These are phyloP conservation scores for Rubroshorea leprosula DNA, from an alignment of 345 rosid genomes.

Conservation along the genomic window DNA sequence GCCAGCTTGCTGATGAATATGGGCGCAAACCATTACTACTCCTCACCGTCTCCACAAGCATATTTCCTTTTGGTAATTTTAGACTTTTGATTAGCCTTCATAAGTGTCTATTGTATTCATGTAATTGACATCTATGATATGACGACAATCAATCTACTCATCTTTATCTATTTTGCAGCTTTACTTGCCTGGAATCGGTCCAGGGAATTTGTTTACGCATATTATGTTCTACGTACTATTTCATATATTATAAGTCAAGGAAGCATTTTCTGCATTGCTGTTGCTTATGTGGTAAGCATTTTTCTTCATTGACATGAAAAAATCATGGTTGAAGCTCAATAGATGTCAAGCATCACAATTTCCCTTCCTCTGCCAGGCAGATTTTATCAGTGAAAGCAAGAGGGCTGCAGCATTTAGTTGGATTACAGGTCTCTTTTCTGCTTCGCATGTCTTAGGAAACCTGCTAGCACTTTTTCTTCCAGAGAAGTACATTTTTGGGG, in stretches of 20 bases:
- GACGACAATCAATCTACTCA: no score
- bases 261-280: conserved; percentile 49
- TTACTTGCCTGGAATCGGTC: conserved; percentile 39
- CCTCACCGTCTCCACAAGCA: conserved; percentile 38
- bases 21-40: conserved; percentile 53
- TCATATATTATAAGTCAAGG: conserved; percentile 53
- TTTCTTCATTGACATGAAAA: neutral
- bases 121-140: neutral
- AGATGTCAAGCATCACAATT: conserved; percentile 6
- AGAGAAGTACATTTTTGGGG: conserved; percentile 39
- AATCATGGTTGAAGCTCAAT: neutral
- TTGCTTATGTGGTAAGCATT: conserved; percentile 45
- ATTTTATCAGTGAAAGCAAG: conserved; percentile 34
- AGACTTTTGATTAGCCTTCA: neutral
- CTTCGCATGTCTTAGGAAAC: conserved; percentile 48
- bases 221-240: conserved; percentile 47
- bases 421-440: conserved; percentile 52
- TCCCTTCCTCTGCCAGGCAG: conserved; percentile 36
- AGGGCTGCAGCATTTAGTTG: conserved; percentile 50
- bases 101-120: neutral
- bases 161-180: conserved; percentile 27
- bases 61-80: conserved; percentile 45
- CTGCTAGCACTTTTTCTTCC: conserved; percentile 46
- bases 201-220: conserved; percentile 40
- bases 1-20: conserved; percentile 55